These are phyloP conservation scores for Thymus mandschuricus DNA, from an alignment of 257 asterid species.

Conservation along the genomic window DNA sequence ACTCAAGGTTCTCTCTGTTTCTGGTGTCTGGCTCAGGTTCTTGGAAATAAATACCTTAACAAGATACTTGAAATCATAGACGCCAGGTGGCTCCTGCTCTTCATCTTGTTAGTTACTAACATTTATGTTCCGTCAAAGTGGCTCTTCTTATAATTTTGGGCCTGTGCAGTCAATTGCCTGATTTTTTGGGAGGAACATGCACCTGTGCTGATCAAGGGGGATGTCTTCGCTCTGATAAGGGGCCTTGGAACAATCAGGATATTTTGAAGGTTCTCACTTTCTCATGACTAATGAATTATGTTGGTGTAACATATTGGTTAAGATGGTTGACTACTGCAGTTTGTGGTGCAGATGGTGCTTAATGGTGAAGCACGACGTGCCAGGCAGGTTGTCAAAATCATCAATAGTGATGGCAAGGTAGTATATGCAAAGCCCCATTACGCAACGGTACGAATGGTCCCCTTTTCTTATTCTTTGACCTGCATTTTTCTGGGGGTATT, in stretches of 20 bases:
- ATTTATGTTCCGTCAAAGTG: slow-evolving; percentile 5
- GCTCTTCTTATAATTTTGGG: slow-evolving; percentile 16
- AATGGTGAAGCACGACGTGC: slow-evolving; percentile 79
- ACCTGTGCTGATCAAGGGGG: slow-evolving; percentile 87
- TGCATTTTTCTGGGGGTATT: slow-evolving; percentile 7
- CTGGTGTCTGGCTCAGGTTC: slow-evolving; percentile 59
- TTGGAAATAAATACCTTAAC: slow-evolving; percentile 79
- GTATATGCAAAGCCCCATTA: slow-evolving; percentile 94
- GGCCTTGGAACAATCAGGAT: slow-evolving; percentile 96
- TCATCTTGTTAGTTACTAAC: slow-evolving; percentile 26
- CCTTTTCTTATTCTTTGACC: slow-evolving; percentile 5
- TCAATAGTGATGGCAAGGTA: slow-evolving; percentile 94
- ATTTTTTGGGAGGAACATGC: slow-evolving; percentile 89
- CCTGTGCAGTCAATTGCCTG: slow-evolving; percentile 85
- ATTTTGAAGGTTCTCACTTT: slow-evolving; percentile 69
- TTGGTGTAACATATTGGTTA: slow-evolving; percentile 10
- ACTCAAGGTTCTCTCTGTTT: slow-evolving; percentile 28
- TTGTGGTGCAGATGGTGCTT: slow-evolving; percentile 69
- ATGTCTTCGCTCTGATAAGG: slow-evolving; percentile 93
- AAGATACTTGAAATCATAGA: slow-evolving; percentile 91
- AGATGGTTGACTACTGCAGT: slow-evolving; percentile 32
- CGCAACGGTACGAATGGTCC: slow-evolving; percentile 52
- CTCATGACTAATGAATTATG: slow-evolving; percentile 17
- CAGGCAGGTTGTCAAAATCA: slow-evolving; percentile 89
- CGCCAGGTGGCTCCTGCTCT: slow-evolving; percentile 54